phyloP scores from a whole-genome alignment of 345 rosid species.

The Euclidium syriacum region DNA sequence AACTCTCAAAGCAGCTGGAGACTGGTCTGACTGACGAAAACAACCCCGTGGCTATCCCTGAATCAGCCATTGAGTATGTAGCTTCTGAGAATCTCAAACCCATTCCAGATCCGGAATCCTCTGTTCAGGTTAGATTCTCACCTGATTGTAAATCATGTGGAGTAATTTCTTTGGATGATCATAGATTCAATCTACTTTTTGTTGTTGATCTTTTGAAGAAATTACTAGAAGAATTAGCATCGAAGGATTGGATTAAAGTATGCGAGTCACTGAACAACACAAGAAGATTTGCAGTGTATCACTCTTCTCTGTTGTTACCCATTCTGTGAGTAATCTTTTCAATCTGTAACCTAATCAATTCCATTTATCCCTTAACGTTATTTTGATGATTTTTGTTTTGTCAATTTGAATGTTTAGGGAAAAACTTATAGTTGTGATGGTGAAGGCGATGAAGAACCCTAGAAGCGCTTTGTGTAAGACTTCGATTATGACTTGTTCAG shows the following conservation, averaged over 20 bases:
- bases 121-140: slow-evolving; percentile 40
- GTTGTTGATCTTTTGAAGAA: slow-evolving; percentile 28
- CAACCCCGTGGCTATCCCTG: slow-evolving; percentile 39
- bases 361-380: no score
- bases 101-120: slow-evolving; percentile 44
- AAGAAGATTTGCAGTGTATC: slow-evolving; percentile 60
- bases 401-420: slow-evolving; percentile 40
- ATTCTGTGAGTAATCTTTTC: slow-evolving; percentile 37
- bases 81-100: slow-evolving; percentile 58
- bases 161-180: neutral
- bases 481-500: slow-evolving; percentile 81
- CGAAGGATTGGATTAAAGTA: slow-evolving; percentile 68
- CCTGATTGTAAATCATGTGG: neutral
- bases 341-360: neutral
- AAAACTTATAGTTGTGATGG: slow-evolving; percentile 57
- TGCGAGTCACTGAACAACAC: slow-evolving; percentile 62
- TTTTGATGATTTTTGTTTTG: neutral
- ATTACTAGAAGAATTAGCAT: slow-evolving; percentile 56
- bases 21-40: slow-evolving; percentile 51
- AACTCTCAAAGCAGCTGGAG: slow-evolving; percentile 40
- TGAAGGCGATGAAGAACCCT: slow-evolving; percentile 86
- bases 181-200: neutral
- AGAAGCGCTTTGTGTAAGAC: slow-evolving; percentile 95
- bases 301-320: slow-evolving; percentile 60
- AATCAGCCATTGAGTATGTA: slow-evolving; percentile 50